These are phyloP conservation scores for Pichia kluyveri DNA, from an alignment of 805 yeast genomes.

Conservation along the genomic window DNA sequence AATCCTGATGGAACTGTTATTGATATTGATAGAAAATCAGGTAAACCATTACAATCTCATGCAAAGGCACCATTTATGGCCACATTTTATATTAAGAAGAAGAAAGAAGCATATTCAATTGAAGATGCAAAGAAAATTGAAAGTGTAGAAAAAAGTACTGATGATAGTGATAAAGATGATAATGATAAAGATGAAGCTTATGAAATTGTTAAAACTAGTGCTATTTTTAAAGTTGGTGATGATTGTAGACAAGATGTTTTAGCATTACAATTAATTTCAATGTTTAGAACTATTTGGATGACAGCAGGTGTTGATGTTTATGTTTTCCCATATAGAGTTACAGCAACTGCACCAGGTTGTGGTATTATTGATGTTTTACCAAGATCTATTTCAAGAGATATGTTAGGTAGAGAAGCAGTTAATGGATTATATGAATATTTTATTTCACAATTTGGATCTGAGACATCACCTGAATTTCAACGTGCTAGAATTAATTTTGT, in stretches of 20 bases:
- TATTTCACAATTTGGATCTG: constrained; percentile 90
- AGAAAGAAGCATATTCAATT: neutral
- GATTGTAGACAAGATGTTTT: constrained; percentile 97
- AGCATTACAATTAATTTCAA: constrained; percentile 84
- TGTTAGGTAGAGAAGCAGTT: constrained; percentile 98
- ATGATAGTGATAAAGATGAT: constrained; percentile 31
- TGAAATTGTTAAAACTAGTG: constrained; percentile 52
- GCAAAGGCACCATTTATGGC: constrained; percentile 99
- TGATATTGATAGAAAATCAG: constrained; percentile 86
- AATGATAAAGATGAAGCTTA: constrained; percentile 19
- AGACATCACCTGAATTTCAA: constrained; percentile 80
- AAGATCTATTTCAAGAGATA: constrained; percentile 89
- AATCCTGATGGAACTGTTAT: constrained; percentile 94
- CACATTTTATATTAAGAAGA: constrained; percentile 69
- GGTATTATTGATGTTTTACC: constrained; percentile 98
- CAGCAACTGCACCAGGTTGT: constrained; percentile 98
- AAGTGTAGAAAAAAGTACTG: neutral
- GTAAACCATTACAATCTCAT: constrained; percentile 92
- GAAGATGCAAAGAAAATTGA: neutral
- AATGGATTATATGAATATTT: constrained; percentile 93
- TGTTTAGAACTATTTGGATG: constrained; percentile 87
- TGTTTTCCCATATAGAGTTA: constrained; percentile 90
- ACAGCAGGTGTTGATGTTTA: constrained; percentile 81
- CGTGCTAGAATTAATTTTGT: constrained; percentile 87
- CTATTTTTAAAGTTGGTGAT: constrained; percentile 98